Conservation (phyloP, 2,329 filamentous ascomycete genomes). For the Seiridium unicorne region DNA sequence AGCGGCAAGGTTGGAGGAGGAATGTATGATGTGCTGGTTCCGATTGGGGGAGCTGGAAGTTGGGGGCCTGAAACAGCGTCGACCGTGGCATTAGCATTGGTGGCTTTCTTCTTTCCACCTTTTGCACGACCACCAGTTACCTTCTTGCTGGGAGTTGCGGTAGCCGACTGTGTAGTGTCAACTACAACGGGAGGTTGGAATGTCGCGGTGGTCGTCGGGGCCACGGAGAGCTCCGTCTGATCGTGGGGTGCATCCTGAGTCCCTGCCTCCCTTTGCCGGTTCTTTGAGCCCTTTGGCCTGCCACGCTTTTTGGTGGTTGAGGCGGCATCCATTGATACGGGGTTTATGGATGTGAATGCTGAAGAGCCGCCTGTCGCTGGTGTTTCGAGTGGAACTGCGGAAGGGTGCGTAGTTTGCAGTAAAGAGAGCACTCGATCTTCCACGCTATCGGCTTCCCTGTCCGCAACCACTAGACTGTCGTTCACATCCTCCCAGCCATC, state of each 20-base stretch:
- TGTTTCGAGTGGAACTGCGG: constrained; percentile 15
- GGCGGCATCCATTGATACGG: constrained; percentile 17
- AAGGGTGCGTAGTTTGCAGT: constrained; percentile 20
- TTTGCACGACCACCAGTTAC: constrained; percentile 32
- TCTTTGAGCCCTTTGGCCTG: constrained; percentile 53
- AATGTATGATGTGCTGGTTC: constrained; percentile 12
- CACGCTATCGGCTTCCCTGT: constrained; percentile 26
- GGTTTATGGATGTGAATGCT: constrained; percentile 30
- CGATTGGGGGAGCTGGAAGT: background rate
- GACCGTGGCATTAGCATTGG: constrained; percentile 9
- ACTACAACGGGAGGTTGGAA: constrained; percentile 16
- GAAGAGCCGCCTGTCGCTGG: constrained; percentile 22
- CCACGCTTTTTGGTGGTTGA: constrained; percentile 38
- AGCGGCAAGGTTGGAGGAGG: constrained; percentile 11
- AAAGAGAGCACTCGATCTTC: constrained; percentile 19
- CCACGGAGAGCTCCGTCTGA: constrained; percentile 11
- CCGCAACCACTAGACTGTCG: constrained; percentile 28
- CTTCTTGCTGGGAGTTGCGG: constrained; percentile 24
- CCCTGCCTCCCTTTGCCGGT: constrained; percentile 38
- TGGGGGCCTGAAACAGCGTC: background rate
- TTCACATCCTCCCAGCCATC: constrained; percentile 47
- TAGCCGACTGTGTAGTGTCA: constrained; percentile 15
- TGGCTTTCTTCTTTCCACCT: constrained; percentile 32
- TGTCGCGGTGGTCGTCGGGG: constrained; percentile 24
- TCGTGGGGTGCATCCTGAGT: constrained; percentile 21